phyloP scores from a whole-genome alignment of 441 rosid genomes.

The Biscutella auriculata region DNA sequence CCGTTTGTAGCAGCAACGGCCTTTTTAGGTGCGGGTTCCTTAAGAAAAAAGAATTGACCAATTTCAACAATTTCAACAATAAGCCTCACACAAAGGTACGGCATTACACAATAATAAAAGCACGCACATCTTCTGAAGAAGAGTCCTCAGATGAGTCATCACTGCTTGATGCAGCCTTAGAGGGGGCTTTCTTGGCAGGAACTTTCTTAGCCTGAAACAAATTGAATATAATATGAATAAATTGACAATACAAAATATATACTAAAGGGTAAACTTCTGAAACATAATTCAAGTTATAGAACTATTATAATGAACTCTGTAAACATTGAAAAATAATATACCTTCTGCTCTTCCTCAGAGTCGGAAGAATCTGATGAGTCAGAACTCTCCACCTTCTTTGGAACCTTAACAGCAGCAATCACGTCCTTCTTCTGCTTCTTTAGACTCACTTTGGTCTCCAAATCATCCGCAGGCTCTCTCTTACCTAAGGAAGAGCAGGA shows the following conservation, averaged over 20 bases:
- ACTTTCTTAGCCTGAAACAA: slow-evolving; percentile 19
- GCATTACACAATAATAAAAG: no score
- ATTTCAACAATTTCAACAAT: no score
- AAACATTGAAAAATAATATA: no score
- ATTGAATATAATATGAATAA: neutral
- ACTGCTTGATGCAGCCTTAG: slow-evolving; percentile 37
- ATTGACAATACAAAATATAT: no score
- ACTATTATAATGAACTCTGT: no score
- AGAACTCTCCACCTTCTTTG: slow-evolving; percentile 46
- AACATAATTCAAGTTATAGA: neutral
- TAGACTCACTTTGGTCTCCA: slow-evolving; percentile 34
- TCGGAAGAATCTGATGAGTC: slow-evolving; percentile 34
- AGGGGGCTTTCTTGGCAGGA: slow-evolving; percentile 26
- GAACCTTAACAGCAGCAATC: slow-evolving; percentile 38
- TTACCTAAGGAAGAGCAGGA: slow-evolving; percentile 30
- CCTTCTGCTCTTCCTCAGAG: slow-evolving; percentile 52
- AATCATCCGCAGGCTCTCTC: slow-evolving; percentile 51
- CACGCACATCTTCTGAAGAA: slow-evolving; percentile 39
- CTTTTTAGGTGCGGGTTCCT: slow-evolving; percentile 19
- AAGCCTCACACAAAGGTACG: no score
- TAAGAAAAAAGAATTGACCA: no score
- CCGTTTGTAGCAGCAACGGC: slow-evolving; percentile 18
- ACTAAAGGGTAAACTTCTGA: no score
- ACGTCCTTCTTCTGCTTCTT: slow-evolving; percentile 64
- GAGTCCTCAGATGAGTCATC: slow-evolving; percentile 39